Conservation (phyloP, 2,329 filamentous ascomycete genomes). For the Diaporthe citrichinensis region DNA sequence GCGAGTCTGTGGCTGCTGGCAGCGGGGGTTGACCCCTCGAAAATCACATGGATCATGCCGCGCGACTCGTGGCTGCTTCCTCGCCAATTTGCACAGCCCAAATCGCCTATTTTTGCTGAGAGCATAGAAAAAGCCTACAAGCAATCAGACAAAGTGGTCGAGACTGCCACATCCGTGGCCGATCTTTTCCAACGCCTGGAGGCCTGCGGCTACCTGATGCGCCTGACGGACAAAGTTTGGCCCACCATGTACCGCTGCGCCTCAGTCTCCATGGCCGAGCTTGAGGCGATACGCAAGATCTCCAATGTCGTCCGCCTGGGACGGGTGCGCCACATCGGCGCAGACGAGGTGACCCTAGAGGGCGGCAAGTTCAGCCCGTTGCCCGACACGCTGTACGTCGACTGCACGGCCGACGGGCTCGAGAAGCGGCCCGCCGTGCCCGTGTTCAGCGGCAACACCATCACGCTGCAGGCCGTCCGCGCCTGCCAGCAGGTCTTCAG, state of each 20-base stretch:
- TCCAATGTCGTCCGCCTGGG: not conserved
- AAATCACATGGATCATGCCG: constrained; percentile 19
- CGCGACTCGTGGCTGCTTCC: not conserved
- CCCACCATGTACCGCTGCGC: constrained; percentile 6
- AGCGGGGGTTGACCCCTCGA: not conserved
- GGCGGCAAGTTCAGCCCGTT: not conserved
- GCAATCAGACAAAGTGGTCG: not conserved
- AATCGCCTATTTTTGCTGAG: not conserved
- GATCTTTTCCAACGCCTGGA: not conserved
- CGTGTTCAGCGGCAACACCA: not conserved
- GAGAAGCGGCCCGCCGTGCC: not conserved
- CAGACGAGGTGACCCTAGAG: not conserved
- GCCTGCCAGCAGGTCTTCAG: constrained; percentile 3
- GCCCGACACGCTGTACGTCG: not conserved
- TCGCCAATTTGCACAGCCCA: not conserved
- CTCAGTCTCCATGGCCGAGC: not conserved
- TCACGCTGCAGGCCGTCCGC: not conserved
- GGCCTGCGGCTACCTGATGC: not conserved
- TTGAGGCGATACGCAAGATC: not conserved
- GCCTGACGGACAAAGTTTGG: not conserved
- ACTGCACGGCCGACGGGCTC: constrained; percentile 1
- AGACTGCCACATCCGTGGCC: not conserved
- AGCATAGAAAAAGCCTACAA: not conserved
- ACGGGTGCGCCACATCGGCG: not conserved
- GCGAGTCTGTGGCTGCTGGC: not conserved